These are phyloP conservation scores for Pelargonium exstipulatum DNA, from an alignment of 441 rosid species.

Conservation along the genomic window DNA sequence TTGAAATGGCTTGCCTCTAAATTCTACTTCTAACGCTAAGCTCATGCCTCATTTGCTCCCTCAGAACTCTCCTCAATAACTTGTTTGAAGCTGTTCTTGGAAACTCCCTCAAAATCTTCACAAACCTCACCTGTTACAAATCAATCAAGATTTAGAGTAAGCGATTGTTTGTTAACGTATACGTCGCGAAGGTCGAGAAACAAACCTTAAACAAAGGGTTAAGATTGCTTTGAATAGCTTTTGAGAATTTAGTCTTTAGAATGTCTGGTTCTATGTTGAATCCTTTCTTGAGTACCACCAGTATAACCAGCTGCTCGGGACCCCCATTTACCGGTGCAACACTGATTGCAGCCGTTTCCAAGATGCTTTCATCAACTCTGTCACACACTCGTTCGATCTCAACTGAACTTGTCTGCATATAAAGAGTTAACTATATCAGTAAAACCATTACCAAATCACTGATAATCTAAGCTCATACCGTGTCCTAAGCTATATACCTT, in stretches of 20 bases:
- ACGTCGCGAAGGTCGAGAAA: background rate
- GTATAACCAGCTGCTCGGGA: constrained; percentile 59
- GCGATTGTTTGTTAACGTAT: no score
- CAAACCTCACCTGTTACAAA: constrained; percentile 51
- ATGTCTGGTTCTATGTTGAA: constrained; percentile 31
- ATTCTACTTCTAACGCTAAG: constrained; percentile 45
- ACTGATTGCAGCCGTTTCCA: constrained; percentile 74
- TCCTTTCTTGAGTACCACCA: constrained; percentile 65
- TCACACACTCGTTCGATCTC: constrained; percentile 83
- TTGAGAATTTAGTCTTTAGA: constrained; percentile 49
- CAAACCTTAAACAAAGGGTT: constrained; percentile 84
- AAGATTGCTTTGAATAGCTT: constrained; percentile 57
- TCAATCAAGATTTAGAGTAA: no score
- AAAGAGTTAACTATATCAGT: background rate
- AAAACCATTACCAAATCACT: no score
- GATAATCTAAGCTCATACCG: background rate
- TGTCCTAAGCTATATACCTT: constrained; percentile 40
- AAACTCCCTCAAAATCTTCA: constrained; percentile 57
- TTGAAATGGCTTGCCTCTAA: constrained; percentile 19
- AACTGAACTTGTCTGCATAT: constrained; percentile 67
- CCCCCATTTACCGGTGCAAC: constrained; percentile 55
- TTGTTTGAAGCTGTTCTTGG: constrained; percentile 87
- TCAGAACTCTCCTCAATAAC: constrained; percentile 66
- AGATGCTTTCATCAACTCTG: constrained; percentile 54
- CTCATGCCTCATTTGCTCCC: constrained; percentile 56